These are phyloP conservation scores for Rhipidocladum racemiflorum DNA, from an alignment of 176 grass and related monocot genomes.

Conservation along the genomic window DNA sequence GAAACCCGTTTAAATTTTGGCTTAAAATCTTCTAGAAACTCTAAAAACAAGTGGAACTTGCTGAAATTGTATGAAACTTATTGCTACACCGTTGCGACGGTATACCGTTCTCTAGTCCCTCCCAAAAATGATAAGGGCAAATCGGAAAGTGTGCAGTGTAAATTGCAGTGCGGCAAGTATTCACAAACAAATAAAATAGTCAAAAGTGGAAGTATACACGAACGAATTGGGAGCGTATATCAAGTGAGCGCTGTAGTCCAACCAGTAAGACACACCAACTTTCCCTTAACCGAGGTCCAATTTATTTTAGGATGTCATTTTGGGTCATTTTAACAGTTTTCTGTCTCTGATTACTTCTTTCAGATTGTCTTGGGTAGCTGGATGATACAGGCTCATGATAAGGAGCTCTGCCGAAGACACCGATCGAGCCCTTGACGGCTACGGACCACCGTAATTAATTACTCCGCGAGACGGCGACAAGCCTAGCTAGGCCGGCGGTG, in stretches of 20 bases:
- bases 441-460: conserved; percentile 2
- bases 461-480: conserved; percentile 22
- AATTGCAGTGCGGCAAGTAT: too few species aligned
- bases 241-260: neutral
- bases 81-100: too few species aligned
- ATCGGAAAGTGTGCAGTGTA: too few species aligned
- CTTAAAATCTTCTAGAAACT: too few species aligned
- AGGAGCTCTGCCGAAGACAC: neutral
- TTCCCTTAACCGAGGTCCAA: neutral
- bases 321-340: neutral
- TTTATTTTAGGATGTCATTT: neutral
- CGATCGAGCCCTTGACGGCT: neutral
- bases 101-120: too few species aligned
- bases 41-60: too few species aligned
- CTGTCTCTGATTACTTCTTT: neutral
- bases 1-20: too few species aligned
- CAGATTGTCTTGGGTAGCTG: neutral
- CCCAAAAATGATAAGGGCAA: too few species aligned
- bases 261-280: neutral
- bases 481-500: conserved; percentile 49
- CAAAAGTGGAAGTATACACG: too few species aligned
- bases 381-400: conserved; percentile 5
- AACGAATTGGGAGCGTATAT: too few species aligned
- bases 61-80: too few species aligned
- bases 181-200: too few species aligned